These are phyloP conservation scores for Solanum sitiens DNA, from an alignment of 257 asterid species.

Conservation along the genomic window DNA sequence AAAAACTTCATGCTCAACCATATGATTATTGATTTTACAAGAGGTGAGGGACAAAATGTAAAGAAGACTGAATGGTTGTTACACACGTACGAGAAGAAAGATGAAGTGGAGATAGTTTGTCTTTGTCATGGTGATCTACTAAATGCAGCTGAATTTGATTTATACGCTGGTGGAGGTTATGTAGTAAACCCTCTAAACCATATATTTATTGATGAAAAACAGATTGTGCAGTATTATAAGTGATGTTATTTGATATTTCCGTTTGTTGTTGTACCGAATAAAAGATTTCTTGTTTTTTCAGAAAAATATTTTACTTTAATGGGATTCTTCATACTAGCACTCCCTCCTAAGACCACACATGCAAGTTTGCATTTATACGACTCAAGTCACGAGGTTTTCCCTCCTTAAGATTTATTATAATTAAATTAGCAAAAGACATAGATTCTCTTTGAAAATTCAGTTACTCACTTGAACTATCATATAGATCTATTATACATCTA, in stretches of 20 bases:
- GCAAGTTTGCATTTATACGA: too few species aligned
- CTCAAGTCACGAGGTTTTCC: too few species aligned
- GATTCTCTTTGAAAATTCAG: too few species aligned
- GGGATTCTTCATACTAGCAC: too few species aligned
- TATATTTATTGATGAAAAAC: constrained; percentile 23
- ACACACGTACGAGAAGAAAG: constrained; percentile 43
- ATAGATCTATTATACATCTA: too few species aligned
- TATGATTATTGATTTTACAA: constrained; percentile 49
- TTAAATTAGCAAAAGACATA: too few species aligned
- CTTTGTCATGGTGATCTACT: constrained; percentile 67
- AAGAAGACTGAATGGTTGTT: constrained; percentile 45
- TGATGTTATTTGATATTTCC: neutral
- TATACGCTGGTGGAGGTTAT: constrained; percentile 58
- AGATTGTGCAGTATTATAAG: too few species aligned
- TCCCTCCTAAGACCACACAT: too few species aligned
- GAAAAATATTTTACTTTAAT: too few species aligned
- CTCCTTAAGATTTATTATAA: too few species aligned
- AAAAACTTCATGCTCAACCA: constrained; percentile 35
- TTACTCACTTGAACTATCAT: too few species aligned
- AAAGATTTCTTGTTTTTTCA: too few species aligned
- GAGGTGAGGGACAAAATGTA: constrained; percentile 31
- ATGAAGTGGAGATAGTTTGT: constrained; percentile 57
- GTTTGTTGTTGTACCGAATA: neutral
- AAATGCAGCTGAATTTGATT: constrained; percentile 57
- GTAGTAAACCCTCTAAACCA: constrained; percentile 61